Conservation (phyloP, 2,329 filamentous ascomycete species). For the Aulographum hederae region DNA sequence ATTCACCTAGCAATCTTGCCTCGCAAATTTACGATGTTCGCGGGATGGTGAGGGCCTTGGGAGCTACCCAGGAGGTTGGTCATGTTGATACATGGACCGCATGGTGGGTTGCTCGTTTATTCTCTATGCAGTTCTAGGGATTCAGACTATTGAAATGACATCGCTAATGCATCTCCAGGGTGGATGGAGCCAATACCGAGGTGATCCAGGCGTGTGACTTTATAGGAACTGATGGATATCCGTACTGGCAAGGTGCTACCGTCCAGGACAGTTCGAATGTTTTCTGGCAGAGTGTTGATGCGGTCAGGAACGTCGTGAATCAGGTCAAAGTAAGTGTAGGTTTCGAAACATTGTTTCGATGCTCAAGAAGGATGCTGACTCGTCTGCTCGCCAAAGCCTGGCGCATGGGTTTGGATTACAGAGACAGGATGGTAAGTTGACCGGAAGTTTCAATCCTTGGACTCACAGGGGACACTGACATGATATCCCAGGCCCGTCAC, state of each 20-base stretch:
- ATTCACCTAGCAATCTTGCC: constrained; percentile 20
- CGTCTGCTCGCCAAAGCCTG: background rate
- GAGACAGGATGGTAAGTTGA: constrained; percentile 77
- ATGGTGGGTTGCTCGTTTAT: constrained; percentile 10
- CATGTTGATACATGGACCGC: constrained; percentile 81
- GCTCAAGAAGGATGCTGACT: background rate
- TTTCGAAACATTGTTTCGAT: background rate
- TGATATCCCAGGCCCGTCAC: constrained; percentile 71
- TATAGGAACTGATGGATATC: constrained; percentile 69
- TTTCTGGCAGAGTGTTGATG: constrained; percentile 29
- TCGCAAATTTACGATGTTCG: constrained; percentile 32
- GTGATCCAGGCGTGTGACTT: constrained; percentile 58
- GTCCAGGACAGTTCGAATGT: constrained; percentile 30
- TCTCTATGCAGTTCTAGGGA: background rate
- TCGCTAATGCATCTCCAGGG: constrained; percentile 18
- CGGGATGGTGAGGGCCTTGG: constrained; percentile 30
- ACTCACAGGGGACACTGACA: too few relatives aligned
- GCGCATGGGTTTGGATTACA: constrained; percentile 50
- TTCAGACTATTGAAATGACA: background rate
- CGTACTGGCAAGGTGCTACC: constrained; percentile 57
- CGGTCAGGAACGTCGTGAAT: constrained; percentile 41
- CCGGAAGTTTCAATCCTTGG: too few relatives aligned
- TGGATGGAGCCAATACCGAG: constrained; percentile 51
- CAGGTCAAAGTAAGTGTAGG: constrained; percentile 32
- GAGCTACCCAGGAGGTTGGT: constrained; percentile 40